These are phyloP conservation scores for Sclerotinia borealis DNA, from an alignment of 2,329 filamentous ascomycete species.

Conservation along the genomic window DNA sequence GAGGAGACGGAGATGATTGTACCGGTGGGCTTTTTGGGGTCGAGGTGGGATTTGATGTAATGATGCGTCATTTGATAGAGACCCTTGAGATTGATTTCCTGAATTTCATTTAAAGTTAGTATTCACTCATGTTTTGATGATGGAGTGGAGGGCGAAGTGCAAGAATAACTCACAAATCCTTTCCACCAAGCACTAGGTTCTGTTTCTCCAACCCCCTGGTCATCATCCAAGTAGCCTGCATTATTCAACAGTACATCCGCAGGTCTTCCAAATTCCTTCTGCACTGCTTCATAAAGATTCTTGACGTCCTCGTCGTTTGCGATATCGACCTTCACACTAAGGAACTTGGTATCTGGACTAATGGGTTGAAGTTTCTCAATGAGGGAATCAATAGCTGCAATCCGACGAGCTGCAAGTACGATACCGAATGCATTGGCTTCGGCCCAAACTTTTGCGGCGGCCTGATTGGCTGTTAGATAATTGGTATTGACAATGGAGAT, in stretches of 20 bases:
- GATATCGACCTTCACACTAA: conserved; percentile 20
- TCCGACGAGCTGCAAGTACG: conserved; percentile 30
- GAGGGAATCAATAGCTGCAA: conserved; percentile 12
- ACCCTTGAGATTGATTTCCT: conserved; percentile 9
- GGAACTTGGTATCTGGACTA: conserved; percentile 14
- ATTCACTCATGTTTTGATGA: too few relatives aligned
- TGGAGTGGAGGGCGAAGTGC: fast-evolving
- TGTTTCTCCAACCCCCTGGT: conserved; percentile 11
- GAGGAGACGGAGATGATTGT: not conserved
- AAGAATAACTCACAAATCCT: not conserved
- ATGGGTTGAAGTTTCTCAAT: conserved; percentile 13
- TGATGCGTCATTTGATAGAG: conserved; percentile 7
- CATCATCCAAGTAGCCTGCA: conserved; percentile 36
- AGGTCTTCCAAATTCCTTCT: conserved; percentile 19
- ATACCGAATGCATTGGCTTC: conserved; percentile 28
- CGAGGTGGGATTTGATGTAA: not conserved
- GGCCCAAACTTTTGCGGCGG: conserved; percentile 29
- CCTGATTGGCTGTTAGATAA: conserved; percentile 5
- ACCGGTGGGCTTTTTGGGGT: not conserved
- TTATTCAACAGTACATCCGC: conserved; percentile 40
- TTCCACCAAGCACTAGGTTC: not conserved
- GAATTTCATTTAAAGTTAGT: not conserved
- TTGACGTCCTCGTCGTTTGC: conserved; percentile 16
- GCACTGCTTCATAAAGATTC: conserved; percentile 16
- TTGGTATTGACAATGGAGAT: not conserved